Evolutionary conservation across 1,139 yeast genomes (phyloP), one percentile per base, ranked within the genome.

Genomic region (Diutina rugosa): DNA sequence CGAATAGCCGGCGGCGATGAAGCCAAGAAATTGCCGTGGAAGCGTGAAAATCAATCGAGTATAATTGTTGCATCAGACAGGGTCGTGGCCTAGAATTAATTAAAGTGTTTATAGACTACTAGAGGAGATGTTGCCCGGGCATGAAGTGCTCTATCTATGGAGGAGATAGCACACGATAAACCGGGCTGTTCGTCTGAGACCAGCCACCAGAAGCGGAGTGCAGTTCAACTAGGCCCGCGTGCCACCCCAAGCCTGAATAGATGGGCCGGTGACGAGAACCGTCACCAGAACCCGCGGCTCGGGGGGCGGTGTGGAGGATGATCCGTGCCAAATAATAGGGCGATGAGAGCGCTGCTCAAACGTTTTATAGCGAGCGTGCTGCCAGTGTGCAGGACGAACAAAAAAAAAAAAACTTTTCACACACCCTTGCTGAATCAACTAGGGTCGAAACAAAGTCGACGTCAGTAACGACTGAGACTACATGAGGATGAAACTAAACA

Each of bases 181-280:
- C 45, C 45, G 53, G 44, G 44, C 44, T 38, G 46, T 49, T 49
- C 35, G 41, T 49, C 53, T 49, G 53, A 38, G 53, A 49, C n/a
- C 32, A 10, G 10, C 18, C 53, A n/a, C 16, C 12, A 38, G 45
- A 16, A 18, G 21, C 45, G 38, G 51, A 29, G 30, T 28, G 51
- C 51, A 47, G 30, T 14, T 47, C 21, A 47, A 47, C 45, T 49
- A 49, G 26, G 32, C 16, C 45, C 53, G 44, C 18, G 10, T 49
- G 44, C 28, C 26, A n/a, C 12, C n/a, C 41, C 38, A 28, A 32
- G 26, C 28, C 53, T 21, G 4, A 21, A 5, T n/a, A 29, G 16
- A 18, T 14, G 14, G 44, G 53, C 12, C 14, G 45, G 44, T 32
- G 28, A 29, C 53, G 53, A 49, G 53, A 49, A 49, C 53, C 53